Evolutionary conservation across 768 basidiomycete species (phyloP).

Genomic region (Termitomyces sp.): DNA sequence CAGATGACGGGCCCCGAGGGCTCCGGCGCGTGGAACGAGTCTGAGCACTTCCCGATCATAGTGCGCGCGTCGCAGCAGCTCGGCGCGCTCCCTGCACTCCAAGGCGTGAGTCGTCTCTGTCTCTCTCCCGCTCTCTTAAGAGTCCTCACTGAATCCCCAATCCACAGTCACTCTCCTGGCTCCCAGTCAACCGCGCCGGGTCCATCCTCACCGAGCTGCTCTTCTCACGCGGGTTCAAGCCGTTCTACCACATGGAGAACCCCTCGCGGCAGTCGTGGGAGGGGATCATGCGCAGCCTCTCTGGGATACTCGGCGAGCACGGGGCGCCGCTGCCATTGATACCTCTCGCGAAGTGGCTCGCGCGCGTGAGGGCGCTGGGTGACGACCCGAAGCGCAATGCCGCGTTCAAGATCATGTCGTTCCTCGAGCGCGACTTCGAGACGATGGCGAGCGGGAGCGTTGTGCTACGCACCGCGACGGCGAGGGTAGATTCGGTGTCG

Average conservation of each 20-base stretch:
- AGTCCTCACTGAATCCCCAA: constrained; percentile 2
- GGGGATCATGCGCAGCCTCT: constrained; percentile 21
- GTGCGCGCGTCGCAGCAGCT: constrained; percentile 23
- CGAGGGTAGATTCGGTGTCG: constrained; percentile 20
- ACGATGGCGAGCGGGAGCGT: constrained; percentile 25
- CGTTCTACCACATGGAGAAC: constrained; percentile 25
- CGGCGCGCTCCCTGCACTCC: constrained; percentile 20
- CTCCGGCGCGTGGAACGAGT: constrained; percentile 31
- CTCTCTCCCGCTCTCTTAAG: constrained; percentile 6
- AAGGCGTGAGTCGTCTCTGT: constrained; percentile 19
- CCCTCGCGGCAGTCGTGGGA: constrained; percentile 29
- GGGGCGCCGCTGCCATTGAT: constrained; percentile 18
- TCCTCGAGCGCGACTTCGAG: constrained; percentile 27
- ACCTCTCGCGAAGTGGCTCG: constrained; percentile 23
- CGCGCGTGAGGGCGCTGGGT: constrained; percentile 20
- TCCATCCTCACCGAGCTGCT: constrained; percentile 22
- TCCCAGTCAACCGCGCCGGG: constrained; percentile 30
- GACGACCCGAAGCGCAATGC: constrained; percentile 21
- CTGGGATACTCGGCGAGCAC: constrained; percentile 17
- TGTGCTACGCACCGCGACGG: constrained; percentile 20
- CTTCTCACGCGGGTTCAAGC: constrained; percentile 8
- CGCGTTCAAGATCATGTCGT: constrained; percentile 22
- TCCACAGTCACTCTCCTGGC: constrained; percentile 31
- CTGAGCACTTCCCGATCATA: constrained; percentile 29
- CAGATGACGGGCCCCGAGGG: constrained; percentile 32